These are phyloP conservation scores for Eimeria falciformis DNA, from an alignment of 169 alveolate genomes.

Conservation along the genomic window DNA sequence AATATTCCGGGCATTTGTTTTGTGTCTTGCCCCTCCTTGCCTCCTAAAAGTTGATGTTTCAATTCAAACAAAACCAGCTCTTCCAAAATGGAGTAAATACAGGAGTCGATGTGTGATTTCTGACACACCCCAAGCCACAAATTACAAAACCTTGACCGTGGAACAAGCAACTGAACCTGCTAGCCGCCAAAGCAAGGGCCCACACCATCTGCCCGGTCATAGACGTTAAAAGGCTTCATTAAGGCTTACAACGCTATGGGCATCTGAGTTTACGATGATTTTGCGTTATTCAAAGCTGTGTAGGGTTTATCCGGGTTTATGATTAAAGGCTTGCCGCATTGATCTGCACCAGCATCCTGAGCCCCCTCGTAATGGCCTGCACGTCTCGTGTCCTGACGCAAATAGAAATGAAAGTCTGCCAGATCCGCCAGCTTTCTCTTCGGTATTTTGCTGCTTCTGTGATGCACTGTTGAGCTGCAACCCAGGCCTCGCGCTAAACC, in stretches of 20 bases:
- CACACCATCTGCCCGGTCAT: too few species aligned
- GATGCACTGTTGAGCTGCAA: slow-evolving; percentile 91
- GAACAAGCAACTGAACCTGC: neutral
- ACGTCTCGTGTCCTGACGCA: slow-evolving; percentile 77
- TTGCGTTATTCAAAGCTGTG: neutral
- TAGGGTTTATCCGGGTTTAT: neutral
- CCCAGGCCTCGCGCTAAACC: slow-evolving; percentile 85
- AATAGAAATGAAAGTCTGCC: slow-evolving; percentile 88
- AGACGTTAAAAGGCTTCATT: too few species aligned
- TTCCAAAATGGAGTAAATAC: slow-evolving; percentile 58
- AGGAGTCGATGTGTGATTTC: slow-evolving; percentile 51
- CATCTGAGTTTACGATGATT: too few species aligned
- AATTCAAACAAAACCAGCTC: slow-evolving; percentile 35
- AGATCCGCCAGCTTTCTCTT: slow-evolving; percentile 92
- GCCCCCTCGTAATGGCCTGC: slow-evolving; percentile 50
- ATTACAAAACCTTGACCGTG: neutral
- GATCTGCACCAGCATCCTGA: slow-evolving; percentile 41
- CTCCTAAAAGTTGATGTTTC: neutral
- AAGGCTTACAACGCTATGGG: too few species aligned
- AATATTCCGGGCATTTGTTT: neutral
- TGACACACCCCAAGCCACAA: slow-evolving; percentile 24
- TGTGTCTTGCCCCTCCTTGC: neutral
- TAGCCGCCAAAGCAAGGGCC: neutral
- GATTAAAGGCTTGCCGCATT: slow-evolving; percentile 17
- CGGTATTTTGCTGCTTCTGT: slow-evolving; percentile 89